A percentile compares a stretch with the other conserved stretches of the same genome.
Evolutionary conservation across 2,329 filamentous ascomycete species (phyloP).

Genomic region (Curvularia sp.): DNA sequence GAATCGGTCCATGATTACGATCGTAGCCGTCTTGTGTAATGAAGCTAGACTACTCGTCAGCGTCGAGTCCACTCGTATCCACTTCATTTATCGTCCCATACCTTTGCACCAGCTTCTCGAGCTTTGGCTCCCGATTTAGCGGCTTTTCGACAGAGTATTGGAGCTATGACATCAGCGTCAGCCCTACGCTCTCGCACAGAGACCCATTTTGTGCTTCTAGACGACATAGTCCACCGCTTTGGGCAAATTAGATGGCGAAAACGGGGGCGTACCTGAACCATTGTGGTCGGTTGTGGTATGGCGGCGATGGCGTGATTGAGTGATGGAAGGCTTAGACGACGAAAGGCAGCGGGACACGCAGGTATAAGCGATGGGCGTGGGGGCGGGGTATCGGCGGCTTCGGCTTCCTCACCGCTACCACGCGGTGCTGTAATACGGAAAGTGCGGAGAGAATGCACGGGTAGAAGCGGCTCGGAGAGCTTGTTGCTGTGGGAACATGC

Average conservation of each 20-base stretch:
- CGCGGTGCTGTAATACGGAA: not conserved
- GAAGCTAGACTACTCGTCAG: conserved; percentile 48
- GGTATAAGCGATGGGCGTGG: conserved; percentile 21
- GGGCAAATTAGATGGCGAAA: conserved; percentile 21
- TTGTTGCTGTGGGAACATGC: not conserved
- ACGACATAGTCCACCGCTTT: conserved; percentile 28
- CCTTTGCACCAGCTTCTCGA: conserved; percentile 55
- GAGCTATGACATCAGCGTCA: conserved; percentile 39
- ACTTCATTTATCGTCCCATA: conserved; percentile 15
- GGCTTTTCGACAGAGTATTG: conserved; percentile 55
- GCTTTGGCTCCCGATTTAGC: conserved; percentile 57
- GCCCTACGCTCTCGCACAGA: conserved; percentile 6
- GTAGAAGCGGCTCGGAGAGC: conserved; percentile 7
- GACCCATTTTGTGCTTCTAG: not conserved
- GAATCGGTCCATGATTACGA: conserved; percentile 64
- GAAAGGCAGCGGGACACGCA: conserved; percentile 16
- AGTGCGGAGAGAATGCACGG: not conserved
- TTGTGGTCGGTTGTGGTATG: conserved; percentile 31
- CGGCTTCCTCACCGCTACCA: conserved; percentile 1
- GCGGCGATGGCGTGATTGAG: conserved; percentile 41
- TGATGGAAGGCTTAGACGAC: conserved; percentile 30
- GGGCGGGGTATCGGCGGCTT: conserved; percentile 17
- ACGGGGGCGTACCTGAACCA: conserved; percentile 35
- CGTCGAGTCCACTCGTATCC: not conserved
- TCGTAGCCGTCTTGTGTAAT: conserved; percentile 61